phyloP scores from a whole-genome alignment of 2,329 filamentous ascomycete species.

The Curvularia eragrostidis region DNA sequence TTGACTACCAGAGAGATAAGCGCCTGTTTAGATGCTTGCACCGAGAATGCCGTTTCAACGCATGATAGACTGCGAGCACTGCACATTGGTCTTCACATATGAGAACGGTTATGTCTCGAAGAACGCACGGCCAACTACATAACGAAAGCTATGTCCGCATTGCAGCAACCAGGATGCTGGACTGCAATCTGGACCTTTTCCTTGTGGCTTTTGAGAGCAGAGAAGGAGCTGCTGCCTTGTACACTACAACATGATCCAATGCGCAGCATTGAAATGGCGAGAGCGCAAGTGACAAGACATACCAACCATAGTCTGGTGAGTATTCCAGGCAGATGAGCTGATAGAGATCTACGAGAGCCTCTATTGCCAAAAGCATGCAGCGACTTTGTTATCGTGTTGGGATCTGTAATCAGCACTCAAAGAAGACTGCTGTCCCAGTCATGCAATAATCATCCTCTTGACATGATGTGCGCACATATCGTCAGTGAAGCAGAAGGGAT shows the following conservation, averaged over 20 bases:
- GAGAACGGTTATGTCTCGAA: background rate
- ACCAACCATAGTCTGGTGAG: background rate
- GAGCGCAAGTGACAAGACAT: background rate
- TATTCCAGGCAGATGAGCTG: background rate
- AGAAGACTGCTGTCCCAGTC: background rate
- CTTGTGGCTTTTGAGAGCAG: background rate
- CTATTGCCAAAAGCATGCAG: background rate
- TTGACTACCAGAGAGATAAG: too few species aligned
- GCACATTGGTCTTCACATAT: background rate
- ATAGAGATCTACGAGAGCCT: background rate
- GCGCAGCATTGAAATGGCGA: background rate
- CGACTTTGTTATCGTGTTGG: background rate
- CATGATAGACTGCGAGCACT: background rate
- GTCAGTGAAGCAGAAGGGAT: background rate
- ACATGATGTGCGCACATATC: background rate
- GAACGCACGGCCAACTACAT: background rate
- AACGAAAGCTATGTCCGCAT: background rate
- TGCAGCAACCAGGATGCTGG: background rate
- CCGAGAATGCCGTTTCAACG: background rate
- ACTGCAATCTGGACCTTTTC: background rate
- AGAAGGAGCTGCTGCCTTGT: background rate
- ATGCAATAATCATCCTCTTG: background rate
- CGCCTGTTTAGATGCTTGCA: background rate
- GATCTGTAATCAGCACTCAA: background rate
- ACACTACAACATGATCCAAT: background rate